These are phyloP conservation scores for Fragaria ananassa DNA, from an alignment of 306 rosid species.

Conservation along the genomic window DNA sequence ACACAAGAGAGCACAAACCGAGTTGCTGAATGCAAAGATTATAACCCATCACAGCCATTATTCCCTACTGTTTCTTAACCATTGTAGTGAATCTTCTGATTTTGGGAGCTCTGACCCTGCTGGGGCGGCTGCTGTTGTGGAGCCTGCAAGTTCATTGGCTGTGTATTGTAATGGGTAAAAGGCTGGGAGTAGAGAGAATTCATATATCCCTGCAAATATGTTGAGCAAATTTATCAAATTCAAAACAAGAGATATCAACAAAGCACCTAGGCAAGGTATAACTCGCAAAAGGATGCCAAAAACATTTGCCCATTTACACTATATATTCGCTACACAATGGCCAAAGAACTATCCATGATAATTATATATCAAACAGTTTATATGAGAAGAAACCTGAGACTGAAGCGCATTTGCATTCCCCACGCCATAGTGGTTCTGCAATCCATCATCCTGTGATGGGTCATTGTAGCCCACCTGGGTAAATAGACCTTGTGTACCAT, in stretches of 20 bases:
- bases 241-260: neutral
- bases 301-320: neutral
- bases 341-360: neutral
- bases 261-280: neutral
- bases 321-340: neutral
- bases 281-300: neutral
- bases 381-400: conserved; percentile 70
- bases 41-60: conserved; percentile 81
- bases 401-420: conserved; percentile 82
- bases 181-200: conserved; percentile 95
- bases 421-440: conserved; percentile 76
- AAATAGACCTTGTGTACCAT: conserved; percentile 90
- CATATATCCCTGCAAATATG: conserved; percentile 63
- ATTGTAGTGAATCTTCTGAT: conserved; percentile 84
- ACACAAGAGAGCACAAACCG: conserved; percentile 77
- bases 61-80: conserved; percentile 58
- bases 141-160: conserved; percentile 75
- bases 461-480: conserved; percentile 91
- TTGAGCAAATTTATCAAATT: neutral
- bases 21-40: conserved; percentile 79
- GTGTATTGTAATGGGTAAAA: conserved; percentile 91
- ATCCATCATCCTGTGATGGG: conserved; percentile 84
- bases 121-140: conserved; percentile 81
- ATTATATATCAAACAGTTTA: conserved; percentile 4
- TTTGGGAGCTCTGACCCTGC: conserved; percentile 80